phyloP scores from a whole-genome alignment of 768 basidiomycete species.

The Tulasnella sp. region DNA sequence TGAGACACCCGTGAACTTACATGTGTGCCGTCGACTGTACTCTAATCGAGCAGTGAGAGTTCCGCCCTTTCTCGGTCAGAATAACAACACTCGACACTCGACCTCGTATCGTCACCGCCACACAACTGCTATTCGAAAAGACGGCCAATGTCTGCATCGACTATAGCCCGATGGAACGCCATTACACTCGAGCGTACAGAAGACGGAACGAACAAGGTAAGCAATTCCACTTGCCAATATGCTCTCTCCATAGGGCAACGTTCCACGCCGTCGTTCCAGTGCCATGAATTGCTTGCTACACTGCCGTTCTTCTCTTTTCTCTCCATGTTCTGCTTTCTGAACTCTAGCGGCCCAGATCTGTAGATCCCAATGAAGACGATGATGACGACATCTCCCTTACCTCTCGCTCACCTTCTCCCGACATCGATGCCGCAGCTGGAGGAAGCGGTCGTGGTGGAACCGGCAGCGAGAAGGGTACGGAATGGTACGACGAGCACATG shows the following conservation, averaged over 20 bases:
- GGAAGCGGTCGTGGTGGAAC: slow-evolving; percentile 15
- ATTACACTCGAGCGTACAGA: slow-evolving; percentile 40
- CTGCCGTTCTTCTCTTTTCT: slow-evolving; percentile 30
- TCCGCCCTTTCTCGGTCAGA: no score
- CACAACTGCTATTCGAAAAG: no score
- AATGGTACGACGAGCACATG: slow-evolving; percentile 58
- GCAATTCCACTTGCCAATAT: slow-evolving; percentile 35
- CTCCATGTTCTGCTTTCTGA: slow-evolving; percentile 21
- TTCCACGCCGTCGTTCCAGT: no score
- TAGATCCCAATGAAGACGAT: slow-evolving; percentile 27
- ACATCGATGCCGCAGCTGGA: slow-evolving; percentile 37
- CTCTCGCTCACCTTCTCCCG: slow-evolving; percentile 69
- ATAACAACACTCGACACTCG: no score
- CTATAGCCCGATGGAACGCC: slow-evolving; percentile 62
- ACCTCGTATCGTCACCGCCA: no score
- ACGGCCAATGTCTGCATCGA: slow-evolving; percentile 49
- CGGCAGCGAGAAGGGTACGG: slow-evolving; percentile 26
- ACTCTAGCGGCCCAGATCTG: slow-evolving; percentile 50
- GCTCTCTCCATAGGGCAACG: slow-evolving; percentile 23
- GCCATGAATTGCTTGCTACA: slow-evolving; percentile 40
- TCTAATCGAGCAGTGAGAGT: no score
- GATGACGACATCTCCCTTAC: slow-evolving; percentile 63
- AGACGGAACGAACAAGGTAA: slow-evolving; percentile 48
- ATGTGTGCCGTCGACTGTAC: no score
- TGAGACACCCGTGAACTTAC: no score